phyloP scores from a whole-genome alignment of 176 grass and related monocot species.

The Tuctoria greenei region DNA sequence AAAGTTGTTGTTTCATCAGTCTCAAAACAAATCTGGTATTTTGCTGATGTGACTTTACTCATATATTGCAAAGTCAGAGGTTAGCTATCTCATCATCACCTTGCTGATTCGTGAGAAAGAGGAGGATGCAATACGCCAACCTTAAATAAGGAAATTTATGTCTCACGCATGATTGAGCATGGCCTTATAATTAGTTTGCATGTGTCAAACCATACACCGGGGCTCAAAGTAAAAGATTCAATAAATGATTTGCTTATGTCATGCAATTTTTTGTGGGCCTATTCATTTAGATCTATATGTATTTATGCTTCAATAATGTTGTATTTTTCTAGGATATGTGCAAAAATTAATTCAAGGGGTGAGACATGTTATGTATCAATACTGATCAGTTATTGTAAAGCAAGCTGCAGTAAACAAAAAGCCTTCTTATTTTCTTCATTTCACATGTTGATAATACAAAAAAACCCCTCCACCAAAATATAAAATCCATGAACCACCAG shows the following conservation, averaged over 20 bases:
- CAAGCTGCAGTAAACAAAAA: too few relatives aligned
- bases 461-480: neutral
- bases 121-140: conserved; percentile 31
- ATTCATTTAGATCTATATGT: neutral
- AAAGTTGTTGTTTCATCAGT: conserved; percentile 22
- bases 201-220: conserved; percentile 14
- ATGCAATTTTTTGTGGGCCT: conserved; percentile 20
- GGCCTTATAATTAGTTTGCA: conserved; percentile 22
- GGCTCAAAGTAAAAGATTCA: neutral
- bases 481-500: neutral
- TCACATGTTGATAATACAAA: too few relatives aligned
- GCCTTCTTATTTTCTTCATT: too few relatives aligned
- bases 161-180: conserved; percentile 31
- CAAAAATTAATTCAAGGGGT: neutral
- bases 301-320: neutral
- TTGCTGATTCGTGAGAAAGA: conserved; percentile 21
- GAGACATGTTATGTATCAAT: neutral
- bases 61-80: conserved; percentile 10
- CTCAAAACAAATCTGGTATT: conserved; percentile 8
- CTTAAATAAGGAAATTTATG: conserved; percentile 41
- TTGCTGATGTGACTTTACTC: conserved; percentile 32
- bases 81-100: conserved; percentile 33
- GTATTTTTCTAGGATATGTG: neutral
- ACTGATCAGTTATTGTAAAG: neutral
- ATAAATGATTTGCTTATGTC: conserved; percentile 10